Conservation (phyloP, 768 basidiomycete genomes). For the Tulasnella sp. region DNA sequence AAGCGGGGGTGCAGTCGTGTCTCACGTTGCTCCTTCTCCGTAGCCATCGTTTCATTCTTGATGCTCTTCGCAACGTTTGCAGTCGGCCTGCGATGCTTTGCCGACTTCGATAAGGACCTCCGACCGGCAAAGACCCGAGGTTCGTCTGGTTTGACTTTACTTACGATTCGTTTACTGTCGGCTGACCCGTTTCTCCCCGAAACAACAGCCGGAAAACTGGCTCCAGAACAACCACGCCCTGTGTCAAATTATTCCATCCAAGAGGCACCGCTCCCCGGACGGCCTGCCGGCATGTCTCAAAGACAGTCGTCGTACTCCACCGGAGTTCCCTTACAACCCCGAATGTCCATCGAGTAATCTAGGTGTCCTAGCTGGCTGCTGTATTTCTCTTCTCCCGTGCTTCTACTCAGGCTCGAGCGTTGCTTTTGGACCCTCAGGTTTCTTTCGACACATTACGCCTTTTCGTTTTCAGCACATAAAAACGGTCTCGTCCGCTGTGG, state of each 20-base stretch:
- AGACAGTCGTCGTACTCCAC: constrained; percentile 30
- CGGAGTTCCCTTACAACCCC: constrained; percentile 44
- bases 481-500: not conserved
- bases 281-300: constrained; percentile 22
- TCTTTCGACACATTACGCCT: not conserved
- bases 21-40: not conserved
- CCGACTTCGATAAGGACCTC: constrained; percentile 75
- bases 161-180: constrained; percentile 27
- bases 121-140: constrained; percentile 59
- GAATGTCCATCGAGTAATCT: constrained; percentile 65
- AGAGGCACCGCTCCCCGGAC: not conserved
- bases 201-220: constrained; percentile 33
- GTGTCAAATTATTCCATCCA: constrained; percentile 4
- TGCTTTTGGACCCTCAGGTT: not conserved
- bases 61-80: constrained; percentile 62
- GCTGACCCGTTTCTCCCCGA: constrained; percentile 28
- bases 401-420: not conserved
- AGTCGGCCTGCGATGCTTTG: constrained; percentile 67
- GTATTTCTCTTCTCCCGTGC: too few relatives aligned
- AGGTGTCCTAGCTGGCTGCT: not conserved
- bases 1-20: not conserved
- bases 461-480: not conserved
- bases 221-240: not conserved
- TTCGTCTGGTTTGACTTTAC: constrained; percentile 29
- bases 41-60: constrained; percentile 67